A percentile compares a stretch with the other conserved stretches of the same genome.
Conservation (phyloP, 2,329 filamentous ascomycete genomes). For the Stachybotrys chartarum region DNA sequence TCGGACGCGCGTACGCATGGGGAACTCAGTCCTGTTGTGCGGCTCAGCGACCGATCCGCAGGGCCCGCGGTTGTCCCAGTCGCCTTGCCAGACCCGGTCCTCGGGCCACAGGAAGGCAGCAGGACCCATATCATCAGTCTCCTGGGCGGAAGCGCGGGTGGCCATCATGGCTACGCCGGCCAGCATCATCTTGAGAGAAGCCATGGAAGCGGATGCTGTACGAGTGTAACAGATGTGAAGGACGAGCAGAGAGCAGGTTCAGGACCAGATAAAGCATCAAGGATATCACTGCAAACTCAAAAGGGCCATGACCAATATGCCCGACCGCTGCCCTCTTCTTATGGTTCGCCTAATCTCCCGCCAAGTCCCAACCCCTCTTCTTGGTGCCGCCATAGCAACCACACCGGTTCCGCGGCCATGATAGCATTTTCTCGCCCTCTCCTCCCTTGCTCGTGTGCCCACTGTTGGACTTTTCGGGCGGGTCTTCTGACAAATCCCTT, state of each 20-base stretch:
- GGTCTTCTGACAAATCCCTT: neutral
- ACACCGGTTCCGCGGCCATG: neutral
- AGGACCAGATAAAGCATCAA: too few species aligned
- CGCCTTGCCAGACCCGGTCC: constrained; percentile 47
- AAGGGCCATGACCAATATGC: too few species aligned
- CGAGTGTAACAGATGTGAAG: neutral
- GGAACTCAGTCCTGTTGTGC: constrained; percentile 47
- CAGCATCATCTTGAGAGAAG: constrained; percentile 10
- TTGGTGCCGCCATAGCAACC: neutral
- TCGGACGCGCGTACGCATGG: constrained; percentile 34
- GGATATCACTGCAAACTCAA: too few species aligned
- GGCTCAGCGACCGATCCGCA: constrained; percentile 45
- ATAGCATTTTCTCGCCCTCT: neutral
- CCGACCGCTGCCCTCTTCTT: neutral
- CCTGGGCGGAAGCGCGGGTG: constrained; percentile 5
- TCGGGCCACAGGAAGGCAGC: constrained; percentile 55
- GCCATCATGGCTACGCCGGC: constrained; percentile 8
- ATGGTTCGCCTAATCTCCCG: neutral
- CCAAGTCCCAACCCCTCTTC: neutral
- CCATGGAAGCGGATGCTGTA: constrained; percentile 5
- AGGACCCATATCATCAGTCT: constrained; percentile 36
- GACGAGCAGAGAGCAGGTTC: neutral
- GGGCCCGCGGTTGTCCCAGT: constrained; percentile 47
- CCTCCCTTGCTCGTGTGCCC: too few species aligned
- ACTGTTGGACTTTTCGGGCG: neutral